Evolutionary conservation across 1,139 yeast species (phyloP).

Genomic region (Suhomyces taliae): DNA sequence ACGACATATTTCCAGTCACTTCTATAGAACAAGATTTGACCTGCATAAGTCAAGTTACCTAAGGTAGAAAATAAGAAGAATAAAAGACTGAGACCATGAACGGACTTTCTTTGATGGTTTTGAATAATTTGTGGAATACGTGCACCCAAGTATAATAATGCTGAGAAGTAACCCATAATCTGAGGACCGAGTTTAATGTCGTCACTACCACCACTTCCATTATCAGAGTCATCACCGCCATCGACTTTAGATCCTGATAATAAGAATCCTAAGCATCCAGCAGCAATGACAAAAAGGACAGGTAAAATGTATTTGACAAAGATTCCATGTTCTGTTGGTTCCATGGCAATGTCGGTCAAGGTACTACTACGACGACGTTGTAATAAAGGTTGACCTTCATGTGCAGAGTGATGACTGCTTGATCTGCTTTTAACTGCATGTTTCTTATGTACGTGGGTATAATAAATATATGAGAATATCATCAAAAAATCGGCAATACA

Average conservation of each 20-base stretch:
- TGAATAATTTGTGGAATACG: slow-evolving; percentile 78
- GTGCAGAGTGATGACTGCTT: slow-evolving; percentile 7
- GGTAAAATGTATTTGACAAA: slow-evolving; percentile 60
- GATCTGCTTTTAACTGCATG: slow-evolving; percentile 17
- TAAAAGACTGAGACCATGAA: slow-evolving; percentile 70
- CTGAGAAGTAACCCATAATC: slow-evolving; percentile 69
- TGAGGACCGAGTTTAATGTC: slow-evolving; percentile 59
- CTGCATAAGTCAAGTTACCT: slow-evolving; percentile 77
- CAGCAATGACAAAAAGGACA: slow-evolving; percentile 58
- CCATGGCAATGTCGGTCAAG: slow-evolving; percentile 45
- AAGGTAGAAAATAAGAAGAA: slow-evolving; percentile 73
- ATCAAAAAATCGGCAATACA: slow-evolving; percentile 67
- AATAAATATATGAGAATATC: slow-evolving; percentile 61
- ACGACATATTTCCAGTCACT: slow-evolving; percentile 58
- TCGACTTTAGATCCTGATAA: slow-evolving; percentile 32
- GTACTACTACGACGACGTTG: slow-evolving; percentile 48
- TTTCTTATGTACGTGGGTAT: slow-evolving; percentile 44
- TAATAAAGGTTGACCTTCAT: slow-evolving; percentile 19
- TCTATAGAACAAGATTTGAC: slow-evolving; percentile 68
- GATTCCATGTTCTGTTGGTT: slow-evolving; percentile 44
- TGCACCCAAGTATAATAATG: slow-evolving; percentile 70
- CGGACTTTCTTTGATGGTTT: slow-evolving; percentile 67
- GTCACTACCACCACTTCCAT: slow-evolving; percentile 9
- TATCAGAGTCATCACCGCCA: slow-evolving; percentile 19
- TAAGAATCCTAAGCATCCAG: slow-evolving; percentile 66